These are phyloP conservation scores for Pythium insidiosum DNA, from an alignment of 352 stramenopile genomes.

Conservation along the genomic window DNA sequence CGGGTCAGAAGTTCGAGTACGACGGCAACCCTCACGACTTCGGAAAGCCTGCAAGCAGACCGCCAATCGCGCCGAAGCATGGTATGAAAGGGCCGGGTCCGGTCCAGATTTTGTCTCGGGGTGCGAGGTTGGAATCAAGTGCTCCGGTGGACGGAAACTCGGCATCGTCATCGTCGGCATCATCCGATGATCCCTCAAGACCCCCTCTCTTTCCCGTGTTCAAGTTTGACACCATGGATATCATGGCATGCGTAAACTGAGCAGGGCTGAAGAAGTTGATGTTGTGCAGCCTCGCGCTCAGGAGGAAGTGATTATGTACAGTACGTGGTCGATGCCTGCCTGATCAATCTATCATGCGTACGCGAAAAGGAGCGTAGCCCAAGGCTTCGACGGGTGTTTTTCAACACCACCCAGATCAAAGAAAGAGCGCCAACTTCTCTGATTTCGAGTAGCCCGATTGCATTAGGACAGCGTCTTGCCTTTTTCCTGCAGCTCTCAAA, in stretches of 20 bases:
- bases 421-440: conserved; percentile 2
- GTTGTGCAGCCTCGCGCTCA: too few species aligned
- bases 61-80: conserved; percentile 7
- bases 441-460: not conserved
- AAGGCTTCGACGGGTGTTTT: too few species aligned
- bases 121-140: too few species aligned
- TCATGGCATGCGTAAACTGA: conserved; percentile 87
- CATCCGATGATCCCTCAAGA: not conserved
- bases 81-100: conserved; percentile 31
- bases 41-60: conserved; percentile 40
- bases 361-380: too few species aligned
- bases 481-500: not conserved
- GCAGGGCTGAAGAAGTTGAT: too few species aligned
- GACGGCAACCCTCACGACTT: conserved; percentile 95
- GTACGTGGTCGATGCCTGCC: too few species aligned
- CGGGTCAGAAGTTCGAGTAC: conserved; percentile 90
- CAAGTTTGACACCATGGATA: conserved; percentile 77
- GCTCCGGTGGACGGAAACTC: conserved; percentile 12
- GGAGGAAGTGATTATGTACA: too few species aligned
- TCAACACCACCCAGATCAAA: conserved; percentile 65
- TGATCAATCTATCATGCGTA: too few species aligned
- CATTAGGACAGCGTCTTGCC: too few species aligned
- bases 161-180: conserved; percentile 14
- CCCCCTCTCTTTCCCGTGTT: conserved; percentile 23
- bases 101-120: conserved; percentile 34